A percentile compares a stretch with the other conserved stretches of the same genome.
Evolutionary conservation across 139 green algal species (phyloP).

Genomic region (Micromonas pusilla): DNA sequence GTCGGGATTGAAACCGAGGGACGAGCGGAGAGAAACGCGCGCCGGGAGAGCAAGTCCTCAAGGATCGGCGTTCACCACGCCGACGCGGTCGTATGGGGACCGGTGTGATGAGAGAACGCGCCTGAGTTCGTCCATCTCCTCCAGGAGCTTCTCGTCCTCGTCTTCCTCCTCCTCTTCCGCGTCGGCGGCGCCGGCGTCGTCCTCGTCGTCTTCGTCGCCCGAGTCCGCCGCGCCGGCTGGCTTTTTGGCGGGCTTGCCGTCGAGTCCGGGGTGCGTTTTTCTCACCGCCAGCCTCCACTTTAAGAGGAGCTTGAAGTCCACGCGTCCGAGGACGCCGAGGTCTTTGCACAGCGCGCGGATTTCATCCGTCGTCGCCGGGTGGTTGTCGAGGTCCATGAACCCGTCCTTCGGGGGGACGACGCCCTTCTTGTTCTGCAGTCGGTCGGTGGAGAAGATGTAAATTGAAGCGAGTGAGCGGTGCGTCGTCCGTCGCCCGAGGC

Average conservation of each 20-base stretch:
- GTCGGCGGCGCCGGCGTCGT: conserved; percentile 7
- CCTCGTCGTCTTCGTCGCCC: conserved; percentile 11
- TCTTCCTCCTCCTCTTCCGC: conserved; percentile 44
- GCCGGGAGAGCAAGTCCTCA: too few relatives aligned
- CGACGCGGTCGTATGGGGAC: too few relatives aligned
- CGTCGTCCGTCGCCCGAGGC: conserved; percentile 20
- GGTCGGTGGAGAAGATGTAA: too few relatives aligned
- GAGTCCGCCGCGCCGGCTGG: conserved; percentile 1
- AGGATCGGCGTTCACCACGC: too few relatives aligned
- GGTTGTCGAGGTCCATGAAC: conserved; percentile 38
- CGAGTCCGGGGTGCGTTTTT: conserved; percentile 30
- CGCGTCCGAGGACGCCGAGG: conserved; percentile 85
- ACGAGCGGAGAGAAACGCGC: too few relatives aligned
- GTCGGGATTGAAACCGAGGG: too few relatives aligned
- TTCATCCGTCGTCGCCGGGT: conserved; percentile 68
- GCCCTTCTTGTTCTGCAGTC: conserved; percentile 6
- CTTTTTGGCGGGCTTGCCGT: conserved; percentile 28
- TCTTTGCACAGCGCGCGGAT: conserved; percentile 75
- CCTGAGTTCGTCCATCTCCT: conserved; percentile 84
- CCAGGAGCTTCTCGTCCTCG: conserved; percentile 66
- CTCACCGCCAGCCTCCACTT: conserved; percentile 60
- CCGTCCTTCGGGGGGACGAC: conserved; percentile 16
- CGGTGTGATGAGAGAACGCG: too few relatives aligned
- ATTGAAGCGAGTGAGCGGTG: background rate
- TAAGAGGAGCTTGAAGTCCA: conserved; percentile 96